Evolutionary conservation across 2,329 filamentous ascomycete species (phyloP), one percentile per base, ranked within the genome.

Genomic region (Coniochaeta sp.): DNA sequence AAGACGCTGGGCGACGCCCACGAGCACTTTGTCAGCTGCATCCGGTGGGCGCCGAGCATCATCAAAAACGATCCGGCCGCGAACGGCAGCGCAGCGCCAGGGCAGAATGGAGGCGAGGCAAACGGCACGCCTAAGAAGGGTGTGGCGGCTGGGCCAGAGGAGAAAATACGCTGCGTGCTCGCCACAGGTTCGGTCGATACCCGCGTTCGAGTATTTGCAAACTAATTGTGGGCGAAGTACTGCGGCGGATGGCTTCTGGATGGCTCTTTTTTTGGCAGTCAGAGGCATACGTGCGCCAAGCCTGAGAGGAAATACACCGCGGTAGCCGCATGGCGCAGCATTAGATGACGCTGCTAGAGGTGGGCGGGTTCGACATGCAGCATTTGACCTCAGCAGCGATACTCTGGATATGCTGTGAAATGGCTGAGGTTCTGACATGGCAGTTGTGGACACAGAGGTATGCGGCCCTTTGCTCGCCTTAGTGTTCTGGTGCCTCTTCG

Each of bases 31-130:
- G 82, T 96, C 48, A 91, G 82, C 54, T 92, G 88, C 63, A 76
- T 96, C 61, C 74, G 90, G 55, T 97, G 92, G 91, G 92, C 91
- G 2, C 91, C 91, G 0, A 82, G 82, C 33, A 74, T 89, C 22
- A 73, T 81, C 55, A 89, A 86, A 61, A 82, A 87, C 53, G 71
- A 68, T 1, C 67, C 68, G 2, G 62, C 69, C 2, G 59, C 46
- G 28, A 60, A 70, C 48, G 26, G 10, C 18, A 75, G 59, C 22
- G 42, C 20, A 57, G 60, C 26, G 57, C 59, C 40, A 66, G 53
- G 22, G 27, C 20, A 22, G 20, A 30, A 46, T n/a, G 42, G 42
- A 26, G 13, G 26, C 4, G 51, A 27, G 4, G 26, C 53, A 13
- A 51, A 46, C 31, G 49, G 38, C 22, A 35, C 33, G 10, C 24